Evolutionary conservation across 305 asterid genomes (phyloP).

Genomic region (Rubia balearica): DNA sequence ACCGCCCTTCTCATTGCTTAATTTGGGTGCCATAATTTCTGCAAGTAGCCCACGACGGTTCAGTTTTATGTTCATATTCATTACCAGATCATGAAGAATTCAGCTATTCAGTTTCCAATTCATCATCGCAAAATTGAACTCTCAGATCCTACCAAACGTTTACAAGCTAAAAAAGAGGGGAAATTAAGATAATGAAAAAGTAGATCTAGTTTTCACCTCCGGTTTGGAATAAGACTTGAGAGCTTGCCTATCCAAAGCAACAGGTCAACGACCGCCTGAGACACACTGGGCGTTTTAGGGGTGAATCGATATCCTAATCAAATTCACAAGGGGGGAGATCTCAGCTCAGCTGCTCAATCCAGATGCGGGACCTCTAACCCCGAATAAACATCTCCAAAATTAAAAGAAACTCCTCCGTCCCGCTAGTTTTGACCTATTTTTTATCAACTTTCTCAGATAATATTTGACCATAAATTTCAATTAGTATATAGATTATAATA

Average conservation of each 20-base stretch:
- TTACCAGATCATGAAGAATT: no score
- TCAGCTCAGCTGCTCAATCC: not conserved
- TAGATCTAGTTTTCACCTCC: not conserved
- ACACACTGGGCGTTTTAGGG: not conserved
- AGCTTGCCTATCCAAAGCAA: not conserved
- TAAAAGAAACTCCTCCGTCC: no score
- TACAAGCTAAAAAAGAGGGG: not conserved
- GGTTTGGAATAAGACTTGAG: not conserved
- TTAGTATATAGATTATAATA: no score
- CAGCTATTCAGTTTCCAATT: not conserved
- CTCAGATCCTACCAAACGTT: no score
- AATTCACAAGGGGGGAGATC: not conserved
- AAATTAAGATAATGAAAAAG: not conserved
- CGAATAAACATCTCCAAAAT: not conserved
- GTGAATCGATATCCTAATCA: not conserved
- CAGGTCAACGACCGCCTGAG: not conserved
- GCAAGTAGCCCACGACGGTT: not conserved
- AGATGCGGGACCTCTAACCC: not conserved
- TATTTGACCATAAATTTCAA: no score
- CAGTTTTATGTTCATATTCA: no score
- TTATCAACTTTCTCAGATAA: no score
- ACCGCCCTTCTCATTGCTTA: conserved; percentile 32
- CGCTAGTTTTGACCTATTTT: no score
- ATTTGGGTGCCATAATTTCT: conserved; percentile 37
- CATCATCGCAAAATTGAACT: not conserved